phyloP scores from a whole-genome alignment of 805 yeast species.

The Candida yuanshanica region DNA sequence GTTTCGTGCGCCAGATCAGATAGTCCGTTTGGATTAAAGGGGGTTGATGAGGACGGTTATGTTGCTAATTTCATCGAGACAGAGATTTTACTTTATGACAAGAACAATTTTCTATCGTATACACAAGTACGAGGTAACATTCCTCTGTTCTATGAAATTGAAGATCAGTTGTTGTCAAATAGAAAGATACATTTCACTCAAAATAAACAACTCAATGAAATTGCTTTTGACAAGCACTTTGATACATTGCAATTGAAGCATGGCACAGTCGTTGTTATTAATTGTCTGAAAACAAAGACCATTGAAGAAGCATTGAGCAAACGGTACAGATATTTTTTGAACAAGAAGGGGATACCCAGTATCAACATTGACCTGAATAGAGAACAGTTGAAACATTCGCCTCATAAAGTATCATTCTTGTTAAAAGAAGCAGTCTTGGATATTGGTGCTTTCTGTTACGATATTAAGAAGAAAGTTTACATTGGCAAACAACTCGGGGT shows the following conservation, averaged over 20 bases:
- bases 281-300: constrained; percentile 61
- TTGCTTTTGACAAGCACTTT: constrained; percentile 81
- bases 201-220: constrained; percentile 77
- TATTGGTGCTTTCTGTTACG: constrained; percentile 82
- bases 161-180: constrained; percentile 59
- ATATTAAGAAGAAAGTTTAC: constrained; percentile 49
- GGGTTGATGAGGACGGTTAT: constrained; percentile 87
- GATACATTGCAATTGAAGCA: constrained; percentile 62
- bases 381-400: constrained; percentile 30
- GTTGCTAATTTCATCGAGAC: constrained; percentile 91
- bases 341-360: constrained; percentile 27
- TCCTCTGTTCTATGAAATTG: constrained; percentile 94
- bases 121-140: constrained; percentile 87
- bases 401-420: constrained; percentile 40
- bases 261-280: constrained; percentile 81
- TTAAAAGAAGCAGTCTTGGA: constrained; percentile 63
- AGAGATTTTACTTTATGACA: constrained; percentile 63
- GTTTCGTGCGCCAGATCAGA: constrained; percentile 89
- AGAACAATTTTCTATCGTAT: constrained; percentile 56
- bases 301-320: constrained; percentile 65
- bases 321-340: constrained; percentile 53
- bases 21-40: constrained; percentile 78
- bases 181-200: constrained; percentile 79
- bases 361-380: constrained; percentile 33
- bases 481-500: constrained; percentile 86